A percentile compares a stretch with the other conserved stretches of the same genome.
Conservation (phyloP, 2,329 filamentous ascomycete genomes). For the Dothideomycetes sp. region DNA sequence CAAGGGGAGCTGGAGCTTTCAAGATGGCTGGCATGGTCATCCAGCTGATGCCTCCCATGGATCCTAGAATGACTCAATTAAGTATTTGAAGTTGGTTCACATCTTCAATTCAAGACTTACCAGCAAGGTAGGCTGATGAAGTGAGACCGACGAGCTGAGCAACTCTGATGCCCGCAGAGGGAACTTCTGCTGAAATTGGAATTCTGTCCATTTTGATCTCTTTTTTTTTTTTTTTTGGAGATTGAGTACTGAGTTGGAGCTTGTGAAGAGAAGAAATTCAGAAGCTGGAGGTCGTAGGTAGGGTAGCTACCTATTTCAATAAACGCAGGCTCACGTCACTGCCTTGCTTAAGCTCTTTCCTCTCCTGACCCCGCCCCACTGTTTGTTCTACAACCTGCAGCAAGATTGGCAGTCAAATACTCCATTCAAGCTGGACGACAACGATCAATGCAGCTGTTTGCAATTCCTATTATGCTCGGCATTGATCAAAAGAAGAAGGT, state of each 20-base stretch:
- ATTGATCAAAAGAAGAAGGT: too few species aligned
- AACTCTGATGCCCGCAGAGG: conserved; percentile 31
- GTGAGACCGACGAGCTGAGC: conserved; percentile 46
- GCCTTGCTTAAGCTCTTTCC: conserved; percentile 3
- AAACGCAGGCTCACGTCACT: background rate
- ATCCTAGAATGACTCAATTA: background rate
- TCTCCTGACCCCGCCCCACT: too few species aligned
- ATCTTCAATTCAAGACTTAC: conserved; percentile 20
- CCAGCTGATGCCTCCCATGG: conserved; percentile 7
- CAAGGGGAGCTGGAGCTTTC: conserved; percentile 45
- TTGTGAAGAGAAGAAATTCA: background rate
- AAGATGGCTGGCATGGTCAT: conserved; percentile 43
- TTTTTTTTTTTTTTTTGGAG: background rate
- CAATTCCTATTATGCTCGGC: too few species aligned
- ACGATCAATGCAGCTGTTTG: too few species aligned
- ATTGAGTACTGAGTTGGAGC: background rate
- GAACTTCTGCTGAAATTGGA: conserved; percentile 8
- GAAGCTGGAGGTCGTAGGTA: too few species aligned
- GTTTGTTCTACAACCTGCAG: too few species aligned
- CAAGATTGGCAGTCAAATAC: too few species aligned
- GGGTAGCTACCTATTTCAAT: conserved; percentile 7
- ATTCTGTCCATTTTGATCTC: conserved; percentile 6
- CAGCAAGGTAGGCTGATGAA: conserved; percentile 38
- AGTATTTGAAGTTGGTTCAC: background rate
- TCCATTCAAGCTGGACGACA: too few species aligned